phyloP scores from a whole-genome alignment of 306 rosid species.

The Lathyrus sativus region DNA sequence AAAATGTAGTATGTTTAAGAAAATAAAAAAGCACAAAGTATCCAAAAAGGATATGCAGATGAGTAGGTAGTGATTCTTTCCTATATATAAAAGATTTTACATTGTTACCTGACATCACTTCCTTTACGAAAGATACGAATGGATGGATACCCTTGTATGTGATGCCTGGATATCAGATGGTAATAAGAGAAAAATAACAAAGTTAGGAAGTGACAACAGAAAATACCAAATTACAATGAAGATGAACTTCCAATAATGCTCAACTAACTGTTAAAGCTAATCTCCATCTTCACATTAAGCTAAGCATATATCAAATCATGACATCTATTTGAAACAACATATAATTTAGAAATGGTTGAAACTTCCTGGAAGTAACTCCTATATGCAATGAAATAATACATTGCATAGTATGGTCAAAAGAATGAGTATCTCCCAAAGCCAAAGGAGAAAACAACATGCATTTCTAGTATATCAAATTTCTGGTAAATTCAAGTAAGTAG shows the following conservation, averaged over 20 bases:
- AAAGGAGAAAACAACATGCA: conserved; percentile 2
- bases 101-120: conserved; percentile 79
- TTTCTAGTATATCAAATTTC: conserved; percentile 8
- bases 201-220: conserved; percentile 15
- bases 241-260: conserved; percentile 32
- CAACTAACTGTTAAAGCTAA: conserved; percentile 19
- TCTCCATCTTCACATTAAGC: conserved; percentile 27
- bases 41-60: not conserved
- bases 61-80: conserved; percentile 11
- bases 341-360: conserved; percentile 12
- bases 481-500: conserved; percentile 3
- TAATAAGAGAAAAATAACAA: conserved; percentile 11
- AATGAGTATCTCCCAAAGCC: not conserved
- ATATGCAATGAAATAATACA: conserved; percentile 14
- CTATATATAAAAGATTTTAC: not conserved
- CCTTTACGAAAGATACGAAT: conserved; percentile 97
- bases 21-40: conserved; percentile 12
- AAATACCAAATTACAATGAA: conserved; percentile 35
- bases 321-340: conserved; percentile 6
- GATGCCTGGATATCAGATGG: conserved; percentile 65
- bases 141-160: conserved; percentile 98
- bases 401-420: not conserved
- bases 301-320: conserved; percentile 28
- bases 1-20: conserved; percentile 20
- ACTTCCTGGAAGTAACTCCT: not conserved